Evolutionary conservation across 2,329 filamentous ascomycete species (phyloP).

Genomic region (Penicillium palitans): DNA sequence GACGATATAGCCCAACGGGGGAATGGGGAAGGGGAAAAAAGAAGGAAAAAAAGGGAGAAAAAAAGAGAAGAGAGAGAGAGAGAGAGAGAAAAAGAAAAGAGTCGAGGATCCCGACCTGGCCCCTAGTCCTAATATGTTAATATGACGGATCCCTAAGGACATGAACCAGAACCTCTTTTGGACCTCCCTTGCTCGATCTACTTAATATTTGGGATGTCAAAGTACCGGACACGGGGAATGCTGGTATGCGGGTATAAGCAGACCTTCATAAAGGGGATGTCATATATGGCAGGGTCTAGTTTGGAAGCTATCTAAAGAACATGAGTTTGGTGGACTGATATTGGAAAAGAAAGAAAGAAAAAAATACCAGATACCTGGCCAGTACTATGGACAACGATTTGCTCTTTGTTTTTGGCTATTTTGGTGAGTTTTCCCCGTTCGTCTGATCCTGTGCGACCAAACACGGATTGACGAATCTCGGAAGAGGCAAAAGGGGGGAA

Average conservation of each 20-base stretch:
- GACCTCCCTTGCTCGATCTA: slow-evolving; percentile 16
- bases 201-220: background rate
- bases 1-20: slow-evolving; percentile 6
- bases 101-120: slow-evolving; percentile 39
- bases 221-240: slow-evolving; percentile 1
- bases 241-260: slow-evolving; percentile 1
- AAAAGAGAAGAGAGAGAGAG: slow-evolving; percentile 9
- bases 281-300: background rate
- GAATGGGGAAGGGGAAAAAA: slow-evolving; percentile 12
- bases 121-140: slow-evolving; percentile 45
- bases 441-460: slow-evolving; percentile 12
- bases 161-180: slow-evolving; percentile 8
- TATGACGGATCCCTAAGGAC: slow-evolving; percentile 42
- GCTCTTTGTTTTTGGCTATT: slow-evolving; percentile 1
- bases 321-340: background rate
- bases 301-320: background rate
- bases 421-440: slow-evolving; percentile 5
- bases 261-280: background rate
- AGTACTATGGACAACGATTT: background rate
- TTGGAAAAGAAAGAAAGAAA: background rate
- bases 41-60: slow-evolving; percentile 18
- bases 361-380: slow-evolving; percentile 1
- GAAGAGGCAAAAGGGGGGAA: background rate
- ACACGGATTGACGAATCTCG: background rate
- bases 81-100: slow-evolving; percentile 23